Percentiles rank a stretch among this genome's conserved stretches.
phyloP scores from a whole-genome alignment of 768 basidiomycete species.

The Kwoniella pini region DNA sequence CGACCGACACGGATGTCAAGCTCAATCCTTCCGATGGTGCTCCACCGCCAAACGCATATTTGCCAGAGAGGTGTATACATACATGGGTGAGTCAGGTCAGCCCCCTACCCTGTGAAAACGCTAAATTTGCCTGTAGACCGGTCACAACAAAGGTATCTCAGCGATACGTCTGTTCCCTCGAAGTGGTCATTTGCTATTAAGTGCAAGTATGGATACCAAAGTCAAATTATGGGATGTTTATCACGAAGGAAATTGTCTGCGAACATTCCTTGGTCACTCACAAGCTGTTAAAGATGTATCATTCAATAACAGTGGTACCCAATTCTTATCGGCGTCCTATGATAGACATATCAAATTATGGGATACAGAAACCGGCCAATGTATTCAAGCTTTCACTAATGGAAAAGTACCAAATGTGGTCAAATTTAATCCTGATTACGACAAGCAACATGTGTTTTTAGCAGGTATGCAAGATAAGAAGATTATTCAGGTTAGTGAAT shows the following conservation, averaged over 20 bases:
- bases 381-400: slow-evolving; percentile 92
- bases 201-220: slow-evolving; percentile 96
- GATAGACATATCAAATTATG: slow-evolving; percentile 98
- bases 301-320: slow-evolving; percentile 88
- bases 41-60: slow-evolving; percentile 74
- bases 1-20: slow-evolving; percentile 86
- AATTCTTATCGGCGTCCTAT: slow-evolving; percentile 88
- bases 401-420: slow-evolving; percentile 97
- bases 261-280: slow-evolving; percentile 95
- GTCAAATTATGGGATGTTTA: slow-evolving; percentile 99
- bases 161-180: slow-evolving; percentile 88
- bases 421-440: slow-evolving; percentile 91
- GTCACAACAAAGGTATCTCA: slow-evolving; percentile 95
- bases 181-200: slow-evolving; percentile 88
- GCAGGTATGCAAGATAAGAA: slow-evolving; percentile 99
- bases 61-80: slow-evolving; percentile 92
- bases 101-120: no score
- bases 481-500: slow-evolving; percentile 79
- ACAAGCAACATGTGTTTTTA: slow-evolving; percentile 93
- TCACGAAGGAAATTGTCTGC: slow-evolving; percentile 90
- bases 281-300: slow-evolving; percentile 95
- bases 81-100: slow-evolving; percentile 64
- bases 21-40: slow-evolving; percentile 74
- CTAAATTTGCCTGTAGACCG: slow-evolving; percentile 59
- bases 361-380: slow-evolving; percentile 98